Conservation (phyloP, 768 basidiomycete species). For the Boletus reticuloceps region DNA sequence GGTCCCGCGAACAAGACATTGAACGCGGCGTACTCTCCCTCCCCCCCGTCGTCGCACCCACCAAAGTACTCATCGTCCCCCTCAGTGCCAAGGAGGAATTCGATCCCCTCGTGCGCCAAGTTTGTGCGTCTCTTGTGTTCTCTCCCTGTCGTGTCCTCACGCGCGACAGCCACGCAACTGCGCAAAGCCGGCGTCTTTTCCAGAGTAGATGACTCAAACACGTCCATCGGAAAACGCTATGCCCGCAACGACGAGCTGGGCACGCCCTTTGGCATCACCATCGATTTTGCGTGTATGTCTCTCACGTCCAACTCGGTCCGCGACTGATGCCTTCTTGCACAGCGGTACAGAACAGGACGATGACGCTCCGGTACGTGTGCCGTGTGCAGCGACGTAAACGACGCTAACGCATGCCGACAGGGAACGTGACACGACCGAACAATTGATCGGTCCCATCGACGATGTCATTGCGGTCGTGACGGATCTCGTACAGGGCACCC, state of each 20-base stretch:
- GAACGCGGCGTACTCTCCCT: slow-evolving; percentile 88
- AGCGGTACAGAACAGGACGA: slow-evolving; percentile 90
- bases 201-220: slow-evolving; percentile 93
- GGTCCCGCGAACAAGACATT: slow-evolving; percentile 89
- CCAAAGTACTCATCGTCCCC: slow-evolving; percentile 95
- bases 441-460: slow-evolving; percentile 88
- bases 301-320: neutral
- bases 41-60: slow-evolving; percentile 87
- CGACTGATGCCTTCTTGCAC: slow-evolving; percentile 1
- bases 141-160: neutral
- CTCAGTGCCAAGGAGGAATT: slow-evolving; percentile 85
- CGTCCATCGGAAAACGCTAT: slow-evolving; percentile 95
- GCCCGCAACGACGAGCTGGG: slow-evolving; percentile 98
- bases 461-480: slow-evolving; percentile 80
- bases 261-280: slow-evolving; percentile 93
- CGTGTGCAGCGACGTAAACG: neutral
- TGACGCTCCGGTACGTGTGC: slow-evolving; percentile 80
- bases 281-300: slow-evolving; percentile 83
- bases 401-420: slow-evolving; percentile 37
- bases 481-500: slow-evolving; percentile 70
- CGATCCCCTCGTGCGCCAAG: slow-evolving; percentile 77
- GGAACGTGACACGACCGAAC: slow-evolving; percentile 93
- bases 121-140: slow-evolving; percentile 64
- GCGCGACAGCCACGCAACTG: slow-evolving; percentile 70
- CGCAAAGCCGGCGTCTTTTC: slow-evolving; percentile 88